Percentiles rank a stretch among this genome's conserved stretches.
Conservation (phyloP, 2,329 filamentous ascomycete genomes). For the Colletotrichum magnum region DNA sequence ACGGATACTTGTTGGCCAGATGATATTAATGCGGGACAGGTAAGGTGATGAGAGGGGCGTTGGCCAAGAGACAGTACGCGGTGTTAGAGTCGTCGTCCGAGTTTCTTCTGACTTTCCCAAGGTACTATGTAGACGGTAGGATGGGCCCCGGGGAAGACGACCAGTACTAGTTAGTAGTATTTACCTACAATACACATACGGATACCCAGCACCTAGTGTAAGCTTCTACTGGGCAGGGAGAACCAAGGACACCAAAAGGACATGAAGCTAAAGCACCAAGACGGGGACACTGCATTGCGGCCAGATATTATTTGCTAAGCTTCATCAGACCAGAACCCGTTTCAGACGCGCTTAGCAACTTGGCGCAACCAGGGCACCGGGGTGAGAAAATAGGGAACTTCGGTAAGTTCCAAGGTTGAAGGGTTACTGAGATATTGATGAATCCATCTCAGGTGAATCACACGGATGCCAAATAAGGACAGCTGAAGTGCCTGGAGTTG, state of each 20-base stretch:
- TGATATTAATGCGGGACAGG: not conserved
- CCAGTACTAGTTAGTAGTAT: no score
- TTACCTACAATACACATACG: no score
- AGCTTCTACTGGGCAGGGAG: no score
- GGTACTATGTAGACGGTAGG: no score
- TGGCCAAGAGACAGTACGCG: slow-evolving; percentile 5
- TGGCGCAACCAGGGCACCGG: slow-evolving; percentile 16
- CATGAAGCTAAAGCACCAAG: slow-evolving; percentile 3
- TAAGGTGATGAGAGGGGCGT: not conserved
- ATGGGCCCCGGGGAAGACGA: no score
- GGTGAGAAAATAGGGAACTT: not conserved
- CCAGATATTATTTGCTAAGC: slow-evolving; percentile 8
- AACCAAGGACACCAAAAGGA: no score
- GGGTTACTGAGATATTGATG: slow-evolving; percentile 1
- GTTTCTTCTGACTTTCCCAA: not conserved
- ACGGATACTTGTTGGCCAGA: not conserved
- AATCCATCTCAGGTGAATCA: not conserved
- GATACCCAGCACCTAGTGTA: no score
- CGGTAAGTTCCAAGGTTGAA: not conserved
- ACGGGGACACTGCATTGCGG: slow-evolving; percentile 18
- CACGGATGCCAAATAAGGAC: not conserved
- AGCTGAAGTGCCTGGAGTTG: slow-evolving; percentile 5
- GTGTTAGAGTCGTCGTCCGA: slow-evolving; percentile 5
- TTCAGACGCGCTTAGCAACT: slow-evolving; percentile 23
- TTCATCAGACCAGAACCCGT: slow-evolving; percentile 34